Evolutionary conservation across 345 rosid species (phyloP).

Genomic region (Salix exigua): DNA sequence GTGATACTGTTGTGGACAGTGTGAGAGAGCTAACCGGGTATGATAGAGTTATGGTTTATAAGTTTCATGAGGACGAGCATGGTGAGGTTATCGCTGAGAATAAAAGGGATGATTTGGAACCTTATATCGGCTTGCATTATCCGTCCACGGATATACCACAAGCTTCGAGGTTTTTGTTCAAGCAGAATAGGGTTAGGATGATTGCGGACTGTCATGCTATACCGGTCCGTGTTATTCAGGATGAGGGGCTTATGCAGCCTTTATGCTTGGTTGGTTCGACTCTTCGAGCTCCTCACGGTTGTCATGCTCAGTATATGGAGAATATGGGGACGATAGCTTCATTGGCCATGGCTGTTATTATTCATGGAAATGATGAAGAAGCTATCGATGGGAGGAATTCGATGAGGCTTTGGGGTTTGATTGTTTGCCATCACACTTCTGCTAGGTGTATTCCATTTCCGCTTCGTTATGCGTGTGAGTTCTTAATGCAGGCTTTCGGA

Average conservation of each 20-base stretch:
- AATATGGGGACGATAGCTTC: constrained; percentile 96
- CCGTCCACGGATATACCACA: constrained; percentile 98
- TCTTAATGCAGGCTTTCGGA: constrained; percentile 97
- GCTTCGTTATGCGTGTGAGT: constrained; percentile 93
- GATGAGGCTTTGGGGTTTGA: constrained; percentile 94
- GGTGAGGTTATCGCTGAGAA: constrained; percentile 99
- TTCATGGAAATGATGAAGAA: constrained; percentile 80
- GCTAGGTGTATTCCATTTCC: constrained; percentile 87
- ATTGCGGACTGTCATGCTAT: constrained; percentile 82
- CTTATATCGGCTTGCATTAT: constrained; percentile 88
- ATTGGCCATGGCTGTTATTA: constrained; percentile 84
- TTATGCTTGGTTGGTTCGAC: constrained; percentile 96
- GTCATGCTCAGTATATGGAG: constrained; percentile 95
- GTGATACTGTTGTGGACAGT: constrained; percentile 85
- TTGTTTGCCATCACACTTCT: constrained; percentile 97
- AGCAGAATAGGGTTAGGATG: constrained; percentile 95
- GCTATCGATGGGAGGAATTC: constrained; percentile 58
- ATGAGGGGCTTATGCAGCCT: constrained; percentile 74
- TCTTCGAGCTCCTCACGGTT: constrained; percentile 91
- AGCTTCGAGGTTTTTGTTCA: constrained; percentile 89
- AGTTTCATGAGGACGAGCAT: constrained; percentile 97
- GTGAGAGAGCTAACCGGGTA: constrained; percentile 91
- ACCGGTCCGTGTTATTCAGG: constrained; percentile 61
- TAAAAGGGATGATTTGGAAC: constrained; percentile 74
- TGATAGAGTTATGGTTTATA: constrained; percentile 95